Base-by-base conservation (phyloP, 2,329 filamentous ascomycete species). In the Monosporascus sp. region DNA sequence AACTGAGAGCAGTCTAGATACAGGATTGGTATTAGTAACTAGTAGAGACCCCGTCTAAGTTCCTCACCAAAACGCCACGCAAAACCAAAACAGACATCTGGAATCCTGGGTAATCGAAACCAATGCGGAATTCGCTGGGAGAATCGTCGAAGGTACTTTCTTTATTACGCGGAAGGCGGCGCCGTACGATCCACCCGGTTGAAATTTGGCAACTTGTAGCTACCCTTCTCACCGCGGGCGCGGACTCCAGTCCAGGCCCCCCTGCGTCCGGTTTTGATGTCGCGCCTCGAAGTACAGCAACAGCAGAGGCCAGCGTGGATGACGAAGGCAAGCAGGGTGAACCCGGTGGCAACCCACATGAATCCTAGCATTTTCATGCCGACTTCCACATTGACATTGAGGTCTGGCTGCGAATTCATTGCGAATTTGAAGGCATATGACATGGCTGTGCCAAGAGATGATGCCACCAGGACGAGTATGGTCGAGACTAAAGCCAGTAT, bases 311-410 rank as follows among this genome's bases (percentile, higher is more conserved):
- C 83, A 28, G 87, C 74, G 68, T 95, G 89, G 20, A 95, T 75
- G 35, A 88, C 67, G 63, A 89, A 92, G 0, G 87, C 86, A 20
- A 92, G 64, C 5, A 90, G 72, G 1, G 82, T 81, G 55, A 86
- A 82, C 0, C 77, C 82, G 0, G 85, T 80, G 0, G 87, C 89
- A 28, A 91, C 80, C 92, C 93, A 97, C 87, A 96, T 93, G 66
- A 96, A 95, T 0, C 75, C 87, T 63, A 96, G 82, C 88, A 96
- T 92, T 60, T 83, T 79, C 37, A 69, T 72, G 6, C 91, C 91
- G 37, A 96, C 74, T 3, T 79, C 72, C 3, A 86, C 88, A 9
- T 73, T 68, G 61, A 97, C 91, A 69, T 96, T 94, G 50, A 97
- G 75, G 54, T 89, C 84, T 2, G 80, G 78, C 64, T 88, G 84